phyloP scores from a whole-genome alignment of 2,329 filamentous ascomycete genomes.

The Dactylellina leptospora region DNA sequence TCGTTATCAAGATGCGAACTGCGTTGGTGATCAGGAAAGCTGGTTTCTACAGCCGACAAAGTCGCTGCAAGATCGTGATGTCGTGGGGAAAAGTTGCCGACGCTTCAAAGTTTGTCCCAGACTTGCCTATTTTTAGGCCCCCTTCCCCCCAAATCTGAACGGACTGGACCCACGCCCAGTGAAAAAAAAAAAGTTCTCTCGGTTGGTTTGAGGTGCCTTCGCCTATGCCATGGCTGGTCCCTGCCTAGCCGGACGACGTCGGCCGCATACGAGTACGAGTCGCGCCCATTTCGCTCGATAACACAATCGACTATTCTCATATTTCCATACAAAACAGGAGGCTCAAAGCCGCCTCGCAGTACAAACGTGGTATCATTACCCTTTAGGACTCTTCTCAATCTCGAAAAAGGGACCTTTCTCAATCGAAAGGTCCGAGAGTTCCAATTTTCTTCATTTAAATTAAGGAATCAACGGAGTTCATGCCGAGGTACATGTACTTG shows the following conservation, averaged over 20 bases:
- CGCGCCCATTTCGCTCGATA: background rate
- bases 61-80: no score
- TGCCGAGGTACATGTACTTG: constrained; percentile 41
- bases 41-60: no score
- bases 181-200: background rate
- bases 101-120: constrained; percentile 21
- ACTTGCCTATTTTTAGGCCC: constrained; percentile 37
- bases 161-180: background rate
- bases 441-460: constrained; percentile 13
- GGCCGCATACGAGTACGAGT: background rate
- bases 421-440: constrained; percentile 4
- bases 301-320: background rate
- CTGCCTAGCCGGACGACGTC: background rate
- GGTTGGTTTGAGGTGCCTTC: constrained; percentile 5
- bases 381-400: background rate
- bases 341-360: constrained; percentile 17
- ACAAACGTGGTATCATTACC: constrained; percentile 2
- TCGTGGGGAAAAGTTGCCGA: constrained; percentile 32
- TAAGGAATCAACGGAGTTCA: no score
- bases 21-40: no score
- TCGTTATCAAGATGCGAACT: constrained; percentile 16
- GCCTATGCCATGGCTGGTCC: constrained; percentile 11
- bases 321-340: constrained; percentile 24
- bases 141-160: constrained; percentile 18
- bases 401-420: background rate